phyloP scores from a whole-genome alignment of 2,329 filamentous ascomycete genomes.

The Stachybotrys chartarum region DNA sequence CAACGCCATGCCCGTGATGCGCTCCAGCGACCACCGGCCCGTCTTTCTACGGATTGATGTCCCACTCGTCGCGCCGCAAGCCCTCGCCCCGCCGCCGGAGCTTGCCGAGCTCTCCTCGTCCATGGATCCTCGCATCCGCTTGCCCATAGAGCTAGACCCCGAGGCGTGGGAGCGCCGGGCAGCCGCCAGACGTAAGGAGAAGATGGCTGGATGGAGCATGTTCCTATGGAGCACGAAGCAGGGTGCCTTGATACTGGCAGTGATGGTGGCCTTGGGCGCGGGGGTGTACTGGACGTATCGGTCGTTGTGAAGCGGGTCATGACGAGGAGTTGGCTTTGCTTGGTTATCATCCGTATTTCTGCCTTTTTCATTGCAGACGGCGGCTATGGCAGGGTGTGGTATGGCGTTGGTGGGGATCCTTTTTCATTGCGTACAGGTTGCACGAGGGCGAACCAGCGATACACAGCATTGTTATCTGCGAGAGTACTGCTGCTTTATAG shows the following conservation, averaged over 20 bases:
- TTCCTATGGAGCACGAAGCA: conserved; percentile 47
- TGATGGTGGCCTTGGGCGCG: conserved; percentile 31
- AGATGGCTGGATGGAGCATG: conserved; percentile 46
- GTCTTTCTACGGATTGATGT: conserved; percentile 68
- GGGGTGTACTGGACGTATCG: conserved; percentile 37
- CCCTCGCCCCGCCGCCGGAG: conserved; percentile 27
- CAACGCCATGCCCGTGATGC: conserved; percentile 66
- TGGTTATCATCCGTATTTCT: neutral
- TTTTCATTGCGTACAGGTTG: too few species aligned
- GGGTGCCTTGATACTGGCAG: conserved; percentile 37
- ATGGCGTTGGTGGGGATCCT: too few species aligned
- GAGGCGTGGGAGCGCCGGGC: conserved; percentile 46
- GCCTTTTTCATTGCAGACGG: too few species aligned
- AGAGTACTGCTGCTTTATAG: too few species aligned
- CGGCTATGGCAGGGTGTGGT: too few species aligned
- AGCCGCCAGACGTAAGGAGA: conserved; percentile 36
- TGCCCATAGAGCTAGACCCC: conserved; percentile 46
- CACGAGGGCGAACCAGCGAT: too few species aligned
- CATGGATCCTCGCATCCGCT: conserved; percentile 33
- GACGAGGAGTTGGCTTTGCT: neutral
- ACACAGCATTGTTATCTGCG: too few species aligned
- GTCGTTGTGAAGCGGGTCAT: neutral
- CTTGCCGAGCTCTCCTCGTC: conserved; percentile 6
- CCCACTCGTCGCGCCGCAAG: conserved; percentile 43
- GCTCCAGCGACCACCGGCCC: conserved; percentile 81